Evolutionary conservation across 129 eudicot species (phyloP).

Genomic region (Smallanthus sonchifolius): DNA sequence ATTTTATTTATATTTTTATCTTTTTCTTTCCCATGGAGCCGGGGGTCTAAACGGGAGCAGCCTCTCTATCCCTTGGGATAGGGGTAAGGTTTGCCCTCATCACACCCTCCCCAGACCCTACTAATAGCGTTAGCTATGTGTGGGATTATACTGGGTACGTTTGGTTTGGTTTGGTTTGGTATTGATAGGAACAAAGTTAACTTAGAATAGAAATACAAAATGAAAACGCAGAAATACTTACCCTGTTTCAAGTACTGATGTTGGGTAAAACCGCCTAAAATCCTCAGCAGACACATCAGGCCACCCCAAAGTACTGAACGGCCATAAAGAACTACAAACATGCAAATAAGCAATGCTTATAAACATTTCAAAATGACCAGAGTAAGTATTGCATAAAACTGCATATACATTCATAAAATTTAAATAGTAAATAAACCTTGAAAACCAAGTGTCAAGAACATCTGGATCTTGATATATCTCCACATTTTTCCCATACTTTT

Average conservation of each 20-base stretch:
- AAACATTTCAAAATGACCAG: conserved; percentile 7
- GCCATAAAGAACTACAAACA: conserved; percentile 76
- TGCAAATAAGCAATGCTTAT: conserved; percentile 11
- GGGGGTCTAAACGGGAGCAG: too few species aligned
- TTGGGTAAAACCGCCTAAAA: conserved; percentile 77
- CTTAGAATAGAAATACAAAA: background rate
- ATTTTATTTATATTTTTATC: too few species aligned
- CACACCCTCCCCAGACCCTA: too few species aligned
- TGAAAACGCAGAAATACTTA: conserved; percentile 27
- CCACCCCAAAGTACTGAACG: conserved; percentile 98
- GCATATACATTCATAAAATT: background rate
- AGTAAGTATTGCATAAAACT: background rate
- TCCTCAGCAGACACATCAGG: conserved; percentile 87
- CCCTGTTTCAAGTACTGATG: conserved; percentile 98
- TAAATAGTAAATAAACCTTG: conserved; percentile 56
- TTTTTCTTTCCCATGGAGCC: too few species aligned
- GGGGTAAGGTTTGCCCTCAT: too few species aligned
- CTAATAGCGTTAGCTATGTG: too few species aligned
- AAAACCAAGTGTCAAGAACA: conserved; percentile 99
- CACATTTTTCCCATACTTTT: conserved; percentile 76
- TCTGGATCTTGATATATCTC: conserved; percentile 98
- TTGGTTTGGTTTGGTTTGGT: too few species aligned
- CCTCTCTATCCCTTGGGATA: too few species aligned
- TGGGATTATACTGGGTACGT: too few species aligned
- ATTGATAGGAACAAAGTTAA: background rate